These are phyloP conservation scores for Zygotorulaspora mrakii DNA, from an alignment of 1,139 yeast species.

Conservation along the genomic window DNA sequence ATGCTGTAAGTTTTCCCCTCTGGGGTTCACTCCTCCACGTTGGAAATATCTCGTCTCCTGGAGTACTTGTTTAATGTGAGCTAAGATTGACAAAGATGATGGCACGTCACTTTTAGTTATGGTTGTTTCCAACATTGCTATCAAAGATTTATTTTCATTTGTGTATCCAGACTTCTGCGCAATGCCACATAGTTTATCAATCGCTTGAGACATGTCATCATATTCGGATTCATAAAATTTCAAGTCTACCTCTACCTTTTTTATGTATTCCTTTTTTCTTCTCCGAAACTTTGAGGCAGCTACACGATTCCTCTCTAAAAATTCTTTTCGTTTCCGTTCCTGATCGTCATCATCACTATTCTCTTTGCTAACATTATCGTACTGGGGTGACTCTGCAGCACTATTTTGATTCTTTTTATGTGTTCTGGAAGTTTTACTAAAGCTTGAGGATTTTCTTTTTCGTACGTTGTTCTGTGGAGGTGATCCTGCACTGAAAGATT, in stretches of 20 bases:
- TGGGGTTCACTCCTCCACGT: slow-evolving; percentile 29
- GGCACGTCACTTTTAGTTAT: slow-evolving; percentile 24
- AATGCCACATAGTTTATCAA: slow-evolving; percentile 23
- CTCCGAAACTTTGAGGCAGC: slow-evolving; percentile 97
- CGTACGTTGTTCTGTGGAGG: slow-evolving; percentile 8
- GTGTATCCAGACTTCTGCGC: slow-evolving; percentile 15
- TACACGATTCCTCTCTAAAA: slow-evolving; percentile 84
- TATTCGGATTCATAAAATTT: slow-evolving; percentile 68
- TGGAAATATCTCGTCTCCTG: slow-evolving; percentile 24
- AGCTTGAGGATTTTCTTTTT: slow-evolving; percentile 12
- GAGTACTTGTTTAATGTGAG: slow-evolving; percentile 26
- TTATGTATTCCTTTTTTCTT: slow-evolving; percentile 84
- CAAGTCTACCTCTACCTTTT: slow-evolving; percentile 75
- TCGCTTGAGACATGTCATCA: slow-evolving; percentile 48
- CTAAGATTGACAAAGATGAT: slow-evolving; percentile 24
- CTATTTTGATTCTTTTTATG: slow-evolving; percentile 10
- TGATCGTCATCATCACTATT: slow-evolving; percentile 35
- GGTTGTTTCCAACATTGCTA: slow-evolving; percentile 25
- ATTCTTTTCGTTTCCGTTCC: slow-evolving; percentile 73
- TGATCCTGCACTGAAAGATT: slow-evolving; percentile 6
- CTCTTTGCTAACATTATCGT: too few species aligned
- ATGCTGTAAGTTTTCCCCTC: slow-evolving; percentile 15
- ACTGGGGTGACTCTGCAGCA: slow-evolving; percentile 4
- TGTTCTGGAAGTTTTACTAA: slow-evolving; percentile 7
- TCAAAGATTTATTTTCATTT: slow-evolving; percentile 17